These are phyloP conservation scores for Phyllosticta citribraziliensis DNA, from an alignment of 2,329 filamentous ascomycete species.

Conservation along the genomic window DNA sequence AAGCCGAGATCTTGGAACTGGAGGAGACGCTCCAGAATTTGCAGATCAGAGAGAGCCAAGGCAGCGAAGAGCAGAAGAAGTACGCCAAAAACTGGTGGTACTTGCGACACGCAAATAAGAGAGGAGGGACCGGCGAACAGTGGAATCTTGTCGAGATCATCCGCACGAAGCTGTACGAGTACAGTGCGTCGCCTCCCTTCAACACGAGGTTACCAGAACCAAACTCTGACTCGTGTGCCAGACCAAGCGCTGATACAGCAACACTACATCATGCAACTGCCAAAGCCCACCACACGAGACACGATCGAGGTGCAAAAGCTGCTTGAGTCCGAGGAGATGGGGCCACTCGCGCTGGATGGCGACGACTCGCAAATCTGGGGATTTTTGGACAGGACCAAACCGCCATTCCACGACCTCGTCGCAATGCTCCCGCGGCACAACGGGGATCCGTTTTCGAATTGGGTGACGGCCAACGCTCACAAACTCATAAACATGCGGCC, in stretches of 20 bases:
- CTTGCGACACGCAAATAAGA: neutral
- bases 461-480: neutral
- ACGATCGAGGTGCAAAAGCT: neutral
- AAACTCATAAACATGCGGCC: no score
- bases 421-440: neutral
- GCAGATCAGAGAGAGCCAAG: no score
- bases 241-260: neutral
- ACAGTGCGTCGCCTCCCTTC: neutral
- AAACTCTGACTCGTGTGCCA: neutral
- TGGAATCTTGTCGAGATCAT: neutral
- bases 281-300: neutral
- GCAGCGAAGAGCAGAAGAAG: no score
- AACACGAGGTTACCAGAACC: neutral
- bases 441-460: neutral
- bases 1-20: neutral
- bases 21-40: neutral
- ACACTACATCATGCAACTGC: neutral
- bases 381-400: neutral
- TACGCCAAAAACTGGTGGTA: neutral
- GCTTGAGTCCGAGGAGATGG: neutral
- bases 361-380: conserved; percentile 9
- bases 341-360: neutral
- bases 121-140: neutral
- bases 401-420: neutral
- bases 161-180: conserved; percentile 1